phyloP scores from a whole-genome alignment of 805 yeast species.

The Zygosaccharomyces siamensis region DNA sequence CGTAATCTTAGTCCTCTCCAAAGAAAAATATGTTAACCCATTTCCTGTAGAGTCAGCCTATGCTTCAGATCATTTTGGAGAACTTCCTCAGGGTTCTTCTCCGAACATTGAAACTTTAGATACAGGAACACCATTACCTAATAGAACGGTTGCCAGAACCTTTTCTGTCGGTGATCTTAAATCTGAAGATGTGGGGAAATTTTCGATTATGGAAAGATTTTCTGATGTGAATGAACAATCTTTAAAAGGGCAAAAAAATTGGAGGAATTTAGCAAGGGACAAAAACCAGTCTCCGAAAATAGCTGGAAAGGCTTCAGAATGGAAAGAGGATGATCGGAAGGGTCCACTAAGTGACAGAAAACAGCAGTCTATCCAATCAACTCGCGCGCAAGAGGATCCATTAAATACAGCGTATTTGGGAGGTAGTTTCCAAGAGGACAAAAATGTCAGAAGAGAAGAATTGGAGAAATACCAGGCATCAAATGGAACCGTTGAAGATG shows the following conservation, averaged over 20 bases:
- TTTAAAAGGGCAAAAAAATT: background rate
- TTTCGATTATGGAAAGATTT: background rate
- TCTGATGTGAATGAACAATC: background rate
- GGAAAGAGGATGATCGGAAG: background rate
- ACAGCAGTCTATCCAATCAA: background rate
- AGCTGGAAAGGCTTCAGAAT: background rate
- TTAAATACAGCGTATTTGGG: background rate
- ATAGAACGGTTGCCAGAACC: background rate
- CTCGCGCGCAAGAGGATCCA: background rate
- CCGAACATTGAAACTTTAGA: conserved; percentile 8
- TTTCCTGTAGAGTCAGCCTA: conserved; percentile 1
- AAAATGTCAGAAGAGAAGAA: background rate
- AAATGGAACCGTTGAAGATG: background rate
- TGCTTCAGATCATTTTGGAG: background rate
- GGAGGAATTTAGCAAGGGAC: background rate
- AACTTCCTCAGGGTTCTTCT: background rate
- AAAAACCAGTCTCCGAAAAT: background rate
- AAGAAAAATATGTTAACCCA: conserved; percentile 8
- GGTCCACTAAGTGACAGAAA: background rate
- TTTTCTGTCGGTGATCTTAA: background rate
- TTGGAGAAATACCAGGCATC: background rate
- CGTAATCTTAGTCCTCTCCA: conserved; percentile 15
- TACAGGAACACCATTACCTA: conserved; percentile 11
- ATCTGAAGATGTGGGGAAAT: background rate
- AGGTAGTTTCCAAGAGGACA: background rate